Evolutionary conservation across 1,139 yeast genomes (phyloP), one percentile per base, ranked within the genome.

Genomic region (Candida sp.): DNA sequence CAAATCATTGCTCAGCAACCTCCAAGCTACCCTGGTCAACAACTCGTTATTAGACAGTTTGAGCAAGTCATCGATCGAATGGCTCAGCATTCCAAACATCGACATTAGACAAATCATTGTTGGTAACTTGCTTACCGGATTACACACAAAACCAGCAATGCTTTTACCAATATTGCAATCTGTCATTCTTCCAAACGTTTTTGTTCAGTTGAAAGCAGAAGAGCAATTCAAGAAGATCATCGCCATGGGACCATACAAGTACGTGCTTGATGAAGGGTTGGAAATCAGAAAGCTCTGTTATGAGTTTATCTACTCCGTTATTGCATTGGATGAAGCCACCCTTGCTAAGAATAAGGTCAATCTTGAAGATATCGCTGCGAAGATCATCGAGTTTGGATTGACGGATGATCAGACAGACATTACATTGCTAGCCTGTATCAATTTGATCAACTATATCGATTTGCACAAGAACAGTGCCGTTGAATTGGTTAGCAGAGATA

Each of bases 211-310:
- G 38, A 70, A 69, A 12, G 75, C 87, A 2, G 83, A 81, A 56
- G 77, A 76, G 28, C 78, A 79, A 48, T 85, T 85, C 59, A 82
- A 88, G 47, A 85, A 86, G 51, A 72, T 78, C 9, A 86, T 90
- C 39, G 89, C 87, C 44, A 89, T 91, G 85, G 97, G 97, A 0
- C 96, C 96, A 0, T 90, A 88, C 73, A 89, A 89, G 61, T 93
- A 89, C 63, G 85, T 85, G 54, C 81, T 89, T 43, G 97, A 90
- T 62, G 88, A 87, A 59, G 96, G 94, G 0, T 72, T 89, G 44
- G 92, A 85, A 55, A 81, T 86, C 52, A 77, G 97, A 50, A 89
- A 88, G 63, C 78, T 88, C 46, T 78, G 90, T 7, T 89, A 86
- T 64, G 97, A 90, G 62, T 72, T 87, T 32, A 71, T 90, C 45